phyloP scores from a whole-genome alignment of 2,329 filamentous ascomycete species.

The Metarhizium humberi region DNA sequence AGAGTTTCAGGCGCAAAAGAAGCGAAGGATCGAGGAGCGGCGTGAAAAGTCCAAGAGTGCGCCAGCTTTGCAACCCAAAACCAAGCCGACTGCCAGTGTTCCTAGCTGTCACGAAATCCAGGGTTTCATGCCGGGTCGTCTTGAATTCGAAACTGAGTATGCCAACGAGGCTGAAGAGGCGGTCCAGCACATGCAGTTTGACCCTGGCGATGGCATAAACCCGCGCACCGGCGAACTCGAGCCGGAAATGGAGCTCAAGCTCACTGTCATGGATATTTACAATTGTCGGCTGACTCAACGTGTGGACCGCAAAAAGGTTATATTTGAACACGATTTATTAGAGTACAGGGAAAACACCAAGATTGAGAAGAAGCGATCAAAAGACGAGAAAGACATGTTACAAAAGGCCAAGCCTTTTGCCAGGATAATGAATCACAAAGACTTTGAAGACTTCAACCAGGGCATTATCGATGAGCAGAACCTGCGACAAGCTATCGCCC shows the following conservation, averaged over 20 bases:
- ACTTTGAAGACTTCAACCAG: slow-evolving; percentile 79
- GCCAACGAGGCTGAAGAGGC: slow-evolving; percentile 97
- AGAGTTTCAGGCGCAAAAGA: slow-evolving; percentile 88
- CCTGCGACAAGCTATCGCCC: slow-evolving; percentile 76
- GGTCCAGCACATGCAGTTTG: slow-evolving; percentile 96
- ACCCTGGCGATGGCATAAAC: slow-evolving; percentile 89
- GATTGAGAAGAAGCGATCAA: slow-evolving; percentile 87
- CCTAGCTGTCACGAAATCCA: slow-evolving; percentile 96
- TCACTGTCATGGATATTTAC: slow-evolving; percentile 98
- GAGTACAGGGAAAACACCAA: slow-evolving; percentile 90
- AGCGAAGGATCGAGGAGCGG: slow-evolving; percentile 83
- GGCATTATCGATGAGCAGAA: slow-evolving; percentile 88
- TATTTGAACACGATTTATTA: slow-evolving; percentile 89
- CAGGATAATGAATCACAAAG: slow-evolving; percentile 88
- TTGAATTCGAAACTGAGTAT: slow-evolving; percentile 97
- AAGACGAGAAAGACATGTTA: slow-evolving; percentile 84
- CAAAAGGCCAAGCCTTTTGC: slow-evolving; percentile 95
- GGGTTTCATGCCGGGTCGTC: slow-evolving; percentile 93
- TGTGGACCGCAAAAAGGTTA: slow-evolving; percentile 89
- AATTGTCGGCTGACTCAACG: slow-evolving; percentile 84
- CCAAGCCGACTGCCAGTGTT: slow-evolving; percentile 91
- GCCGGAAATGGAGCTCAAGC: slow-evolving; percentile 93
- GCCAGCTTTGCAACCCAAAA: slow-evolving; percentile 76
- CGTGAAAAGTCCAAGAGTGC: slow-evolving; percentile 81
- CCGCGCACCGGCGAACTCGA: slow-evolving; percentile 76